phyloP scores from a whole-genome alignment of 371 early-diverging fungal species.

The Capillidium heterosporum region DNA sequence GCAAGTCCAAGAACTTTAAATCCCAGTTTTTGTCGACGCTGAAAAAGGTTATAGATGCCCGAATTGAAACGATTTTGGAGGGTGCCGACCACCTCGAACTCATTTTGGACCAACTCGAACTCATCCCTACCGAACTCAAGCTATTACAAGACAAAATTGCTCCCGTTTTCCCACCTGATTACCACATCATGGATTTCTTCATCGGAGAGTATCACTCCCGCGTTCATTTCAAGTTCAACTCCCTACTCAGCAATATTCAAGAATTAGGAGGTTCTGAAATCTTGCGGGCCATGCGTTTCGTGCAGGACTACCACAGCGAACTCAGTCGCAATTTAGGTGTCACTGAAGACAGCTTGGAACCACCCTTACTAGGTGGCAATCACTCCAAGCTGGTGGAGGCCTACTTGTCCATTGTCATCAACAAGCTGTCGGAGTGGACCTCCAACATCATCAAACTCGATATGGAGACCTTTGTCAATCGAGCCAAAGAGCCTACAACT shows the following conservation, averaged over 20 bases:
- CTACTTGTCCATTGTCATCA: slow-evolving; percentile 69
- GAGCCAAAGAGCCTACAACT: slow-evolving; percentile 54
- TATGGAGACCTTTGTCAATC: slow-evolving; percentile 54
- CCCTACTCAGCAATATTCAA: slow-evolving; percentile 28
- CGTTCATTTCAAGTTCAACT: slow-evolving; percentile 55
- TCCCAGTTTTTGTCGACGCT: slow-evolving; percentile 56
- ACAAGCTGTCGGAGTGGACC: slow-evolving; percentile 79
- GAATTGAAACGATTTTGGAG: slow-evolving; percentile 32
- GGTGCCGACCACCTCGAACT: slow-evolving; percentile 25
- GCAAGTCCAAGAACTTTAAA: slow-evolving; percentile 50
- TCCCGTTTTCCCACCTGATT: slow-evolving; percentile 74
- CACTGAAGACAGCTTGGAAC: slow-evolving; percentile 77
- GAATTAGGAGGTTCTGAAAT: slow-evolving; percentile 62
- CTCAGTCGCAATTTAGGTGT: slow-evolving; percentile 76
- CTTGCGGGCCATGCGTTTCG: slow-evolving; percentile 65
- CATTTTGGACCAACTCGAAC: slow-evolving; percentile 43
- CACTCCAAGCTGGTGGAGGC: slow-evolving; percentile 73
- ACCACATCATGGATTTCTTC: slow-evolving; percentile 80
- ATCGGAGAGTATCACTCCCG: slow-evolving; percentile 84
- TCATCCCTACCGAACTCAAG: slow-evolving; percentile 75
- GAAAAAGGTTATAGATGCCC: slow-evolving; percentile 40
- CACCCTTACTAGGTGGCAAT: slow-evolving; percentile 75
- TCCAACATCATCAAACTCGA: slow-evolving; percentile 68
- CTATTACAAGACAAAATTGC: slow-evolving; percentile 70
- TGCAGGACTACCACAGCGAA: slow-evolving; percentile 72